Percentiles rank a stretch among this genome's conserved stretches.
Evolutionary conservation across 2,329 filamentous ascomycete species (phyloP).

Genomic region (Alternaria ventricosa): DNA sequence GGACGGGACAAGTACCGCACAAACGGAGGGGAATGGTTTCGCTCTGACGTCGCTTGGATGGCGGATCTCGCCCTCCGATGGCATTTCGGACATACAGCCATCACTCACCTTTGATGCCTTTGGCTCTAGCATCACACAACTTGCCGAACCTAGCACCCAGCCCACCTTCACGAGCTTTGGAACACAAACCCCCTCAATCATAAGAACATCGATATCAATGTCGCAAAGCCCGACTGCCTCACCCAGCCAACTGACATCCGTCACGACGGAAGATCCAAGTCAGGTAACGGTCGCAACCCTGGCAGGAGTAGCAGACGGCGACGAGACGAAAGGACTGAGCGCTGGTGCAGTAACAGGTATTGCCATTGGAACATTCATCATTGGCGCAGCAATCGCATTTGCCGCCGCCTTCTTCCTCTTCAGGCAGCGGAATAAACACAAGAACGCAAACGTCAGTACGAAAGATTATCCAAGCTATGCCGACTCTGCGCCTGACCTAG

Average conservation of each 20-base stretch:
- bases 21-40: not conserved
- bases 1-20: not conserved
- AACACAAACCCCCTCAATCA: not conserved
- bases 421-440: conserved; percentile 29
- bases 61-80: not conserved
- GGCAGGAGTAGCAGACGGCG: not conserved
- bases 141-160: not conserved
- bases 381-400: conserved; percentile 40
- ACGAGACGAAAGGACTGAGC: conserved; percentile 4
- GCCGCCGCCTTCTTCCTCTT: conserved; percentile 37
- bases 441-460: conserved; percentile 3
- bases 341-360: conserved; percentile 30
- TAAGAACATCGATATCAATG: not conserved
- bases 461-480: conserved; percentile 21
- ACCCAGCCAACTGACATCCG: not conserved
- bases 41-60: not conserved
- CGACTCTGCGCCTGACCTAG: conserved; percentile 34
- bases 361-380: conserved; percentile 29
- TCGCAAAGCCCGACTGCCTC: not conserved
- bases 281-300: not conserved
- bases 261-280: not conserved
- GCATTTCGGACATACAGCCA: no score
- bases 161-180: not conserved
- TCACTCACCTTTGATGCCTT: no score
- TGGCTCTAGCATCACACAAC: not conserved